These are phyloP conservation scores for Lipomyces orientalis DNA, from an alignment of 805 yeast species.

Conservation along the genomic window DNA sequence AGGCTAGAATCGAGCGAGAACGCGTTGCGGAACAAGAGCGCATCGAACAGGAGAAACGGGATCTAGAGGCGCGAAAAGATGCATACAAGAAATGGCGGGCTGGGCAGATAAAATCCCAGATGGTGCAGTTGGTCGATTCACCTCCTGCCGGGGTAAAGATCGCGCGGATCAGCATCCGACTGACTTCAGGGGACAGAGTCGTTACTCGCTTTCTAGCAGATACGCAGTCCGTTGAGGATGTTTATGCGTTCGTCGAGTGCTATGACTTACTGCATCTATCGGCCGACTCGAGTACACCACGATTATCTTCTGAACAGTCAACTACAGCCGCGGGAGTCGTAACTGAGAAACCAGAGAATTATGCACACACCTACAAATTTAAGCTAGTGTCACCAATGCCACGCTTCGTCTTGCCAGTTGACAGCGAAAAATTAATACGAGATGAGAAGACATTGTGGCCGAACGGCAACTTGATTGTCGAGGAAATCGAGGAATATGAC, in stretches of 20 bases:
- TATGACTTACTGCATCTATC: slow-evolving; percentile 38
- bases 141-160: slow-evolving; percentile 29
- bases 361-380: slow-evolving; percentile 57
- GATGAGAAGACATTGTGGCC: slow-evolving; percentile 63
- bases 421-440: slow-evolving; percentile 44
- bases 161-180: slow-evolving; percentile 73
- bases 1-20: slow-evolving; percentile 35
- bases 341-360: slow-evolving; percentile 48
- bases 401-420: slow-evolving; percentile 52
- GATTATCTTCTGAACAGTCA: not conserved
- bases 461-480: slow-evolving; percentile 66
- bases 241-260: slow-evolving; percentile 75
- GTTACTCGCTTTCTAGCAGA: slow-evolving; percentile 55
- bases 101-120: slow-evolving; percentile 40
- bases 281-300: slow-evolving; percentile 9
- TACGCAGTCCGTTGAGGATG: slow-evolving; percentile 57
- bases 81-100: slow-evolving; percentile 53
- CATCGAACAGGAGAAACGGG: slow-evolving; percentile 35
- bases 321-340: slow-evolving; percentile 32
- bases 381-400: slow-evolving; percentile 63
- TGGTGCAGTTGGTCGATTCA: slow-evolving; percentile 40
- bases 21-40: slow-evolving; percentile 33
- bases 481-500: slow-evolving; percentile 41
- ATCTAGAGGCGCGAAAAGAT: slow-evolving; percentile 45
- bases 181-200: slow-evolving; percentile 66